Conservation (phyloP, 2,329 filamentous ascomycete genomes). For the Ustulina deusta region DNA sequence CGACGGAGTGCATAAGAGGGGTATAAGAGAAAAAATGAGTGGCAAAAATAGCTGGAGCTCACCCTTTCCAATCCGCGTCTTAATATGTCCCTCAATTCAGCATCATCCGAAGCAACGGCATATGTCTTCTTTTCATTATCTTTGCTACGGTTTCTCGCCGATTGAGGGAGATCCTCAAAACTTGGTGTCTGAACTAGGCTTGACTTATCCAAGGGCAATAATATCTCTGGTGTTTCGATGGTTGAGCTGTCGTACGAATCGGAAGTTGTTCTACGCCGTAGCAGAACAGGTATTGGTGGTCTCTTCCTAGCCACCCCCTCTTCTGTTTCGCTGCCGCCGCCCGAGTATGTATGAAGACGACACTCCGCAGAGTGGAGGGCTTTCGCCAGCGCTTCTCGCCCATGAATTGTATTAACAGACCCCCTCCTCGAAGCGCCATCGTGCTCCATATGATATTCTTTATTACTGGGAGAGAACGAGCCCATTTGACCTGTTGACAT, state of each 20-base stretch:
- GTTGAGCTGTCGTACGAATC: conserved; percentile 45
- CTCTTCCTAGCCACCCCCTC: conserved; percentile 31
- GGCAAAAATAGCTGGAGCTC: conserved; percentile 12
- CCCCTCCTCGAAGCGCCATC: conserved; percentile 31
- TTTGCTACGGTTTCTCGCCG: background rate
- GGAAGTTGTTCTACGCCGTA: conserved; percentile 40
- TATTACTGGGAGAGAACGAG: background rate
- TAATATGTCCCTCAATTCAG: conserved; percentile 56
- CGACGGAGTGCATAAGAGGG: background rate
- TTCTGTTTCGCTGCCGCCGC: conserved; percentile 34
- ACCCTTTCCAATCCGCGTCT: conserved; percentile 50
- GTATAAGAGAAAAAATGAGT: background rate
- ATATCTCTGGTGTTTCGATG: conserved; percentile 42
- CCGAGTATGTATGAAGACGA: background rate
- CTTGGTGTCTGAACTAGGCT: conserved; percentile 26
- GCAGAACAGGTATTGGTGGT: conserved; percentile 35
- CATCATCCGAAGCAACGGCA: conserved; percentile 51
- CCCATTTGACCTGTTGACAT: conserved; percentile 8
- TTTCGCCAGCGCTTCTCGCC: background rate
- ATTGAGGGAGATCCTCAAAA: conserved; percentile 24
- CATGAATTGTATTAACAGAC: background rate
- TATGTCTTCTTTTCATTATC: conserved; percentile 42
- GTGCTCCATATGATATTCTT: background rate
- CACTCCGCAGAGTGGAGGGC: background rate
- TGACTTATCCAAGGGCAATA: conserved; percentile 36